Base-by-base conservation (phyloP, 2,329 filamentous ascomycete genomes). In the Mariannaea elegans region DNA sequence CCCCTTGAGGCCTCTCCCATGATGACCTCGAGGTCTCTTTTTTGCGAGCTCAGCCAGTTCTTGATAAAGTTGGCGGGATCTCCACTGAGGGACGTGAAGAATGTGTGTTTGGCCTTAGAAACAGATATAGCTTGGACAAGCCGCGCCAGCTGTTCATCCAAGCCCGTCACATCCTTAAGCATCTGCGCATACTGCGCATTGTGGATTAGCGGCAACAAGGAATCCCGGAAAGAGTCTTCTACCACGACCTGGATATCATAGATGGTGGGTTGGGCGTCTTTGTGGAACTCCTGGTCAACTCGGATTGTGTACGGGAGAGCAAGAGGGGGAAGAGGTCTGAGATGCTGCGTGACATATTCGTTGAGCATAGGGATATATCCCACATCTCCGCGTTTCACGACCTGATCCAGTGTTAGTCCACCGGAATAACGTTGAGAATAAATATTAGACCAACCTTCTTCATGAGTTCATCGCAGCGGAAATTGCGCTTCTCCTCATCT, bases 271-370 rank as follows among this genome's bases (percentile, higher is more conserved):
- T 87, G 82, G 4, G 92, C 90, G 56, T 88, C 80, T 66, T 87
- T 88, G 72, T 94, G 90, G 72, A 94, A 94, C 8, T 89, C 87
- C 70, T 92, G 84, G 75, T 99, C 95, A 38, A 97, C 91, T 59
- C 94, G 92, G 73, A 99, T 95, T 8, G 94, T 99, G 80, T 97
- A 99, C 19, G 88, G 84, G 31, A 99, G 85, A 70, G 90, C 89
- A 71, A 97, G 85, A 0, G 95, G 93, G 6, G 92, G 88, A 2
- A 97, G 84, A 3, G 92, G 87, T 27, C 84, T 87, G 56, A 97
- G 86, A 76, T 98, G 93, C 9, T 85, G 84, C 50, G 89, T 86
- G 62, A 97, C 89, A 67, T 91, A 90, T 51, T 94, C 91, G 45
- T 91, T 89, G 53, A 98, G 87, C 73, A 91, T 86, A 12, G 95